Conservation (phyloP, 164 flowering plant species). For the Stephania cephalantha region DNA sequence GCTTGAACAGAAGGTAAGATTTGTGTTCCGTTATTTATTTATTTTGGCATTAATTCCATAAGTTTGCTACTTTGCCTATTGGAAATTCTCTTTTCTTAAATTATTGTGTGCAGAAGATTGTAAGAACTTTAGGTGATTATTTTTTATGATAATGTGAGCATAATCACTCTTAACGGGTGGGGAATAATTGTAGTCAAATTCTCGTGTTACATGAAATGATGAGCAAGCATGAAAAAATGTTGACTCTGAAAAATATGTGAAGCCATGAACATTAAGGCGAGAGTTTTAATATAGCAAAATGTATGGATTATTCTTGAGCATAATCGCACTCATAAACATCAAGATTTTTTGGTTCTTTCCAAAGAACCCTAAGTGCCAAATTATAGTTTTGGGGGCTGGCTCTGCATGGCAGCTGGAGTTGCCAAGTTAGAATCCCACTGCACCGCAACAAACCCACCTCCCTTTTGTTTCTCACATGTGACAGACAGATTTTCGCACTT, state of each 20-base stretch:
- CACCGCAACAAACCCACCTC: neutral
- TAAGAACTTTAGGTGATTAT: neutral
- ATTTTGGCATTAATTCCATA: neutral
- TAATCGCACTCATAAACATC: neutral
- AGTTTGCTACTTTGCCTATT: neutral
- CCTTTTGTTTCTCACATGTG: neutral
- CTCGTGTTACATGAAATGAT: neutral
- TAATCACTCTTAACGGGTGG: neutral
- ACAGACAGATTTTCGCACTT: neutral
- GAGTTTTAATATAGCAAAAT: neutral
- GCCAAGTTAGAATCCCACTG: too few species aligned
- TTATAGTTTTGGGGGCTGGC: too few species aligned
- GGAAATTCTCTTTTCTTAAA: neutral
- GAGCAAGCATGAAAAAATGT: neutral
- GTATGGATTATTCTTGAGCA: neutral
- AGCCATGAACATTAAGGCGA: neutral
- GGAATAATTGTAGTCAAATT: neutral
- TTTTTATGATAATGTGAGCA: neutral
- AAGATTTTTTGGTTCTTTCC: too few species aligned
- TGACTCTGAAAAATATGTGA: neutral
- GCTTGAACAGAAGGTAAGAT: conserved; percentile 8
- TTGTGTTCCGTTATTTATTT: neutral
- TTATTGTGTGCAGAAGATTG: neutral
- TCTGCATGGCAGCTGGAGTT: too few species aligned
- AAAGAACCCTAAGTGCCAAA: too few species aligned